Conservation (phyloP, 1,284 basidiomycete species). For the Cystobasidium sp. region DNA sequence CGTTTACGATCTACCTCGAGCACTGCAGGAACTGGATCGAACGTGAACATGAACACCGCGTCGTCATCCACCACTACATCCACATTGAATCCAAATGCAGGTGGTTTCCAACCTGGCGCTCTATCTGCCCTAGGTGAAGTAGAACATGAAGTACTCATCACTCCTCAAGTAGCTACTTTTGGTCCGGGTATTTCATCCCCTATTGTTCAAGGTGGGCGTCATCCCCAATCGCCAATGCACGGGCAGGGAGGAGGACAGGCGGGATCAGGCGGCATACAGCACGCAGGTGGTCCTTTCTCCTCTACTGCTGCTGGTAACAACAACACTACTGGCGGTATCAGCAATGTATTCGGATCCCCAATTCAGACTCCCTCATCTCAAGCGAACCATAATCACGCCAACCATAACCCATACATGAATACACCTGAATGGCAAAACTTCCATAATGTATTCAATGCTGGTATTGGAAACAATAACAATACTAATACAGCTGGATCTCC, state of each 20-base stretch:
- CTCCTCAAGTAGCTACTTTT: slow-evolving; percentile 52
- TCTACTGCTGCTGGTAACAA: background rate
- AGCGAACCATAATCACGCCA: slow-evolving; percentile 1
- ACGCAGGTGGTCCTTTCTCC: slow-evolving; percentile 22
- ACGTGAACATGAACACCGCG: background rate
- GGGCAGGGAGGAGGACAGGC: background rate
- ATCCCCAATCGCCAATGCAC: background rate
- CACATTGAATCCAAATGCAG: slow-evolving; percentile 54
- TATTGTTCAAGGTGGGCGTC: background rate
- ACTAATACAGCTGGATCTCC: slow-evolving; percentile 3
- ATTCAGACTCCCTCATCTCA: slow-evolving; percentile 38
- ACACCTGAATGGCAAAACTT: slow-evolving; percentile 41
- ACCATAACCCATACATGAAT: slow-evolving; percentile 16
- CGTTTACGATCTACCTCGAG: slow-evolving; percentile 4
- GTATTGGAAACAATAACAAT: slow-evolving; percentile 22
- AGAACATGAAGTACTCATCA: slow-evolving; percentile 53
- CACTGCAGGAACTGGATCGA: background rate
- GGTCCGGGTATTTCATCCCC: slow-evolving; percentile 36
- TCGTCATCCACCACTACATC: slow-evolving; percentile 39
- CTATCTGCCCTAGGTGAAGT: slow-evolving; percentile 53
- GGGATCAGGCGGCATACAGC: too few species aligned
- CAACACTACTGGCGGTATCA: background rate
- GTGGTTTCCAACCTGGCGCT: slow-evolving; percentile 54
- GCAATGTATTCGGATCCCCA: slow-evolving; percentile 38
- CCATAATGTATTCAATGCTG: slow-evolving; percentile 43